Evolutionary conservation across 2,329 filamentous ascomycete species (phyloP), one percentile per base, ranked within the genome.

Genomic region (Venturia effusa): DNA sequence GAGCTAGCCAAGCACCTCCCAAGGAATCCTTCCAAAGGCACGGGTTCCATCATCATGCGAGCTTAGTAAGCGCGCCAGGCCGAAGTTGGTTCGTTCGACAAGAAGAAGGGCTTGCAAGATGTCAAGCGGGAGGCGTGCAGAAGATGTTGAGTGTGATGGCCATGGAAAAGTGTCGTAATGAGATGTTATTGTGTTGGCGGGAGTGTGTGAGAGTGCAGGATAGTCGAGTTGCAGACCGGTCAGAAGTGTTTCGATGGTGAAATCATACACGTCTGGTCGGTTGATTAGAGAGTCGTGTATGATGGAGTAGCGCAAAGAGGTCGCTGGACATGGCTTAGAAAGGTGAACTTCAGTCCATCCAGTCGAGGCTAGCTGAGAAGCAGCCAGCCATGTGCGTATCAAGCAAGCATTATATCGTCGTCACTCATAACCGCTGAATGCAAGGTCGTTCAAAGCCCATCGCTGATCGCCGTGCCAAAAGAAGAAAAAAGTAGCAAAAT

Each of bases 321-420:
- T 57, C 51, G 51, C 51, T 32, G 19, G 51, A 17, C 51, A 57
- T 34, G 27, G 51, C 51, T 34, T 6, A 34, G 51, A 57, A 32
- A 30, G 32, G 11, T 57, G 30, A 10, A 32, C 51, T 57, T 34
- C 51, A 8, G 30, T 30, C 10, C 45, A 15, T 27, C 45, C 45
- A 51, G 22, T 51, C 45, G 30, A 57, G 15, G 13, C 51, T 57
- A 27, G 30, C 15, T 15, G 24, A 57, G 15, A 17, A 57, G 30
- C 13, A 57, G 51, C 51, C 51, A 57, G 30, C 51, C 30, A 24
- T 57, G 51, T 17, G 51, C 30, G 19, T 57, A 24, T 51, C 45
- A 51, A 57, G 51, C 51, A 57, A 57, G 51, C 27, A 57, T 57
- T 57, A 57, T 57, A 57, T 57, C 51, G 51, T 57, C 51, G 30